Base-by-base conservation (phyloP, 1,284 basidiomycete genomes). In the Mycosarcoma mackinlayi region DNA sequence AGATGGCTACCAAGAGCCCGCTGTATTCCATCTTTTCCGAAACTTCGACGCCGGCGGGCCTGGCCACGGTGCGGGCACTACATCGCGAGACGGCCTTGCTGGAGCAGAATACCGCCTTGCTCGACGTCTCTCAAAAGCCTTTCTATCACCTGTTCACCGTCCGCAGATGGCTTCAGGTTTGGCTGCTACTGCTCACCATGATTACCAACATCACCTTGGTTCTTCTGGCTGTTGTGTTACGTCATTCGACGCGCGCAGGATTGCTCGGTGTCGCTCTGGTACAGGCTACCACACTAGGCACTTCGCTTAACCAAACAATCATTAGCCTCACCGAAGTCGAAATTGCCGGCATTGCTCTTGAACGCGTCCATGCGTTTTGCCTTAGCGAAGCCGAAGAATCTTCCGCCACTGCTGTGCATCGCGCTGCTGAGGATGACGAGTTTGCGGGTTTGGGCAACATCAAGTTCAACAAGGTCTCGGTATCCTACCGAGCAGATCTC, bases 321-420 rank as follows among this genome's bases (percentile, higher is more conserved):
- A 49, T 80, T 41, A 61, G 69, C 28, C 80, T 79, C 56, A 80
- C 79, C 31, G 68, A 76, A 21, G 69, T 78, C n/a, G 83, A 84
- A 57, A 83, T 83, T 51, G 81, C 78, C 5, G 71, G 76, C 11
- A 76, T 84, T 10, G 78, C 81, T 9, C 60, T 83, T 13, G 82
- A 81, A 46, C 70, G 83, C 3, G 67, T 83, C 21, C 75, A 70
- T 27, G 78, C 80, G 41, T 74, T 83, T 27, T 60, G 61, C n/a
- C 34, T 66, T 2, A 58, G 81, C 11, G 62, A 59, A 5, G 52
- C 57, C 10, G 79, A 80, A 39, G 67, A 65, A 11, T 37, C 23
- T 16, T 14, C 19, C 14, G 37, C 40, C 19, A 7, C 23, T 39
- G 25, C 25, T 21, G 28, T 21, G 27, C 25, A 14, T 28, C 10